Evolutionary conservation across 1,284 basidiomycete genomes (phyloP).

Genomic region (Calocybe gambosa): DNA sequence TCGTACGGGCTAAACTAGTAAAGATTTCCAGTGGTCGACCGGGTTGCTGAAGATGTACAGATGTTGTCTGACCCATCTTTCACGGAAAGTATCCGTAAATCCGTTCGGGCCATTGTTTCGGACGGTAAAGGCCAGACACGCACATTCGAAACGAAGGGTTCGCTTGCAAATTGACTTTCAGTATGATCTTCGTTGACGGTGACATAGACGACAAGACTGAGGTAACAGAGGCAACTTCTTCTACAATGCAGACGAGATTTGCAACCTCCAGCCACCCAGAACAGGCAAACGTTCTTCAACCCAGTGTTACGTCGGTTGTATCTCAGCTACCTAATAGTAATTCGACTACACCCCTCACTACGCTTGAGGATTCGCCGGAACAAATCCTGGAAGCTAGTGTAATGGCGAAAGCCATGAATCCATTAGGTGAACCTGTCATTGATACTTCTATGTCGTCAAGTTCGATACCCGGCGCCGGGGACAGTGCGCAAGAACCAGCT

Average conservation of each 20-base stretch:
- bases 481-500: conserved; percentile 9
- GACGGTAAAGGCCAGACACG: conserved; percentile 27
- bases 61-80: conserved; percentile 48
- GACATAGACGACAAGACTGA: conserved; percentile 15
- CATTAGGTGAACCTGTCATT: neutral
- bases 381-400: conserved; percentile 7
- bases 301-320: conserved; percentile 9
- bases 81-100: conserved; percentile 36
- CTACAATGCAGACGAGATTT: conserved; percentile 12
- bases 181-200: conserved; percentile 13
- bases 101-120: conserved; percentile 36
- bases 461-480: conserved; percentile 13
- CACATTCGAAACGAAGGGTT: conserved; percentile 15
- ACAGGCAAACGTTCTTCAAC: conserved; percentile 8
- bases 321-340: conserved; percentile 6
- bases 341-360: conserved; percentile 13
- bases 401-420: conserved; percentile 6
- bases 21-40: conserved; percentile 58
- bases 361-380: conserved; percentile 7
- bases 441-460: conserved; percentile 4
- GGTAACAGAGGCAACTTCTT: conserved; percentile 8
- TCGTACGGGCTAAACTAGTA: conserved; percentile 1
- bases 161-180: conserved; percentile 8
- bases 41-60: conserved; percentile 50
- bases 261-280: conserved; percentile 13